Conservation (phyloP, 1,284 basidiomycete genomes). For the Ustilago tritici region DNA sequence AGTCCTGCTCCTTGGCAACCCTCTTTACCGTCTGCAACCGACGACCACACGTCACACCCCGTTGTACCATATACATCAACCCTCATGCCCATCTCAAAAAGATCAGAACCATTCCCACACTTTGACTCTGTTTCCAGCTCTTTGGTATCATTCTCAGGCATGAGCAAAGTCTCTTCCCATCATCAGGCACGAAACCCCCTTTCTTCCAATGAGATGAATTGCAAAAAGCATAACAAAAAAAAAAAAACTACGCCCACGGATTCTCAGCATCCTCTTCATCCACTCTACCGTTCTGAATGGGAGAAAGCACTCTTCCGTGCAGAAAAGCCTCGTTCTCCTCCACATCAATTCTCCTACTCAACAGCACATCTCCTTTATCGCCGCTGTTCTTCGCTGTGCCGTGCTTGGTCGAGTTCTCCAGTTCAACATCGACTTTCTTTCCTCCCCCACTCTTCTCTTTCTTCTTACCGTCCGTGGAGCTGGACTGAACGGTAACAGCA, state of each 20-base stretch:
- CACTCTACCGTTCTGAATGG: constrained; percentile 8
- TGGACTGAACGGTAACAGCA: constrained; percentile 15
- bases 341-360: constrained; percentile 33
- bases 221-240: background rate
- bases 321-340: constrained; percentile 29
- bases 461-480: background rate
- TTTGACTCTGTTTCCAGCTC: background rate
- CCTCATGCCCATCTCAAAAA: constrained; percentile 4
- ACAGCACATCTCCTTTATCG: constrained; percentile 12
- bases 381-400: constrained; percentile 2
- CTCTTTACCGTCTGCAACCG: background rate
- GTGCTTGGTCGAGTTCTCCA: constrained; percentile 11
- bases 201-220: constrained; percentile 2
- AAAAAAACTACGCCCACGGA: constrained; percentile 26
- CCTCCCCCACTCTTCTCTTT: background rate
- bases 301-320: constrained; percentile 22
- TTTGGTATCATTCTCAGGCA: background rate
- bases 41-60: constrained; percentile 2
- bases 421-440: constrained; percentile 15
- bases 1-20: background rate
- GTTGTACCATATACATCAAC: constrained; percentile 29
- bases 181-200: background rate
- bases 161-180: background rate
- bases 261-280: constrained; percentile 22
- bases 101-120: background rate